Base-by-base conservation (phyloP, 2,329 filamentous ascomycete species). In the Alternaria novae-zelandiae region DNA sequence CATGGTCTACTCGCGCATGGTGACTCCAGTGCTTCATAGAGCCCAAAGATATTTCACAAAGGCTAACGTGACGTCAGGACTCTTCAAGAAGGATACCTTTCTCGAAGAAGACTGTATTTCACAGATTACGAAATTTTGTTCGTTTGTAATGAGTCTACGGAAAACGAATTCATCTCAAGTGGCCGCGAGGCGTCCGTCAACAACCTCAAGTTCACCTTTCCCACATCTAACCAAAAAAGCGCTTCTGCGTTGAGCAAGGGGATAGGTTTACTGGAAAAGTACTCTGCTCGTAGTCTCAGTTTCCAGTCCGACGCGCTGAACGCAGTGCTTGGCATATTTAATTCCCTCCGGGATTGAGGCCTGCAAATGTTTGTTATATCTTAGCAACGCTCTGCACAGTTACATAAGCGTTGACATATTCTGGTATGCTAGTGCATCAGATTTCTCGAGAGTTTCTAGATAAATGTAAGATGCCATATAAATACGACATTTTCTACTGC, bases 141-240 rank as follows among this genome's bases (percentile, higher is more conserved):
- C 17, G 36, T 41, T 0, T 41, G 15, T 5, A 41, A 41, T 5
- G 3, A 5, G 5, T 2, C 36, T 41, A 1, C 1, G 15, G 1
- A 2, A 1, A 3, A 41, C 0, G 36, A 41, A 6, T 41, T 11
- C 36, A 41, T 1, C 36, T 17, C 36, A 41, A 41, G 4, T 5
- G 8, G 15, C 30, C 25, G 23, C 23, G 23, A 25, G 23, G 23
- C 23, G 23, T 25, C 23, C 23, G 23, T 25, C 23, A 25, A 25
- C 23, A 25, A 25, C 23, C 23, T 25, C 23, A 25, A 25, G 23
- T 25, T 25, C 25, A 25, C 25, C 17, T 12, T 51, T 1, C 28
- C 49, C 2, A 20, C 0, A 21, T 23, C 12, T 0, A 2, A 17
- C n/a, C 0, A 11, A 41, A 11, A 41, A 2, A 3, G 5, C 2